A percentile compares a stretch with the other conserved stretches of the same genome.
Evolutionary conservation across 148 eudicot genomes (phyloP).

Genomic region (Beta vulgaris): DNA sequence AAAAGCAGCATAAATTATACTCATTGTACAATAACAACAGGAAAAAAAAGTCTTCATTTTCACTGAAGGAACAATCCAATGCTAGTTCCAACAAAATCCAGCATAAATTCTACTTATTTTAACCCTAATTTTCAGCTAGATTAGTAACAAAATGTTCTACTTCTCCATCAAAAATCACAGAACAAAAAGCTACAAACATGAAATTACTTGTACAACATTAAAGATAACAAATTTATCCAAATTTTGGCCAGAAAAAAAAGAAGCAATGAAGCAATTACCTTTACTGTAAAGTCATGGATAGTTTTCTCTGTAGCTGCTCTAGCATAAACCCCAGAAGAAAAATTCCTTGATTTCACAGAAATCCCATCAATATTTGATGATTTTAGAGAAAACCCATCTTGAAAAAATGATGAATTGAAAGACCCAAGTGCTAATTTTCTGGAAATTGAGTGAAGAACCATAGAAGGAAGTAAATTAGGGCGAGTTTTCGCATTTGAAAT

Average conservation of each 20-base stretch:
- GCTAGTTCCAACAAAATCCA: background rate
- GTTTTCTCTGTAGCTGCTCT: slow-evolving; percentile 77
- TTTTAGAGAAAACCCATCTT: slow-evolving; percentile 45
- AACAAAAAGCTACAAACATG: background rate
- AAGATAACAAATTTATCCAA: background rate
- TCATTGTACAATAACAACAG: background rate
- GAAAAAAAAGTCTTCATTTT: background rate
- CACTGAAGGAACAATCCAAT: background rate
- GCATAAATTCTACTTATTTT: background rate
- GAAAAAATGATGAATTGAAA: slow-evolving; percentile 44
- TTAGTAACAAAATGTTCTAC: background rate
- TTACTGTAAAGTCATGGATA: slow-evolving; percentile 74
- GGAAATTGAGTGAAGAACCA: slow-evolving; percentile 31
- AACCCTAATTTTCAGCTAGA: background rate
- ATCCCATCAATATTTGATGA: slow-evolving; percentile 43
- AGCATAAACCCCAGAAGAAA: slow-evolving; percentile 41
- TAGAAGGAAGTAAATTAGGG: slow-evolving; percentile 19
- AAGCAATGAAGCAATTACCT: slow-evolving; percentile 51
- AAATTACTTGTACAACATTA: background rate
- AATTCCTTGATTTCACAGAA: slow-evolving; percentile 33
- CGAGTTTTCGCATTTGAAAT: background rate
- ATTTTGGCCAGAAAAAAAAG: background rate
- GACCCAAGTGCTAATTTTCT: slow-evolving; percentile 36
- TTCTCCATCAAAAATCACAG: background rate
- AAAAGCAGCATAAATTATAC: no score